Percentiles rank a stretch among this genome's conserved stretches.
These are phyloP conservation scores for Harrya chromipes DNA, from an alignment of 768 basidiomycete genomes.

Conservation along the genomic window DNA sequence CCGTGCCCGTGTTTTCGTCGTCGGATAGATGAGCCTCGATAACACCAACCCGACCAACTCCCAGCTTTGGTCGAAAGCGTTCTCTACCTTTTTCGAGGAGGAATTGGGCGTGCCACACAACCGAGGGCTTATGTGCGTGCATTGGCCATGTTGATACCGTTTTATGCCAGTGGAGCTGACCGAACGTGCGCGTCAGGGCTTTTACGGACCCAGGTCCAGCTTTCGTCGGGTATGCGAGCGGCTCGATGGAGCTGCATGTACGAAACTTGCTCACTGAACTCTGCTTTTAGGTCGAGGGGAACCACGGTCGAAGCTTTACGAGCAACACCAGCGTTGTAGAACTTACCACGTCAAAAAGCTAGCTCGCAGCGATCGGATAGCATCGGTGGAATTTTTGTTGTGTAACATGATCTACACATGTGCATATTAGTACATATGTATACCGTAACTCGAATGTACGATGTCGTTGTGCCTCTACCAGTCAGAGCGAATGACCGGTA, in stretches of 20 bases:
- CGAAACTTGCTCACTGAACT: not conserved
- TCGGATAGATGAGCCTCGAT: conserved; percentile 50
- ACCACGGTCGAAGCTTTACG: conserved; percentile 11
- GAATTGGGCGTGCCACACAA: conserved; percentile 48
- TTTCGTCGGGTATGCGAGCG: conserved; percentile 21
- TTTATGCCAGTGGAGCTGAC: not conserved
- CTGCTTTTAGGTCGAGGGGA: conserved; percentile 11
- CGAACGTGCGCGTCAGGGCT: conserved; percentile 9
- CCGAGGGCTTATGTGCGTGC: conserved; percentile 57
- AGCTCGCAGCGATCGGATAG: too few species aligned
- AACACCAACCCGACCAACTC: conserved; percentile 48
- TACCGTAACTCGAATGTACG: not conserved
- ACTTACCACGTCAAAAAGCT: too few species aligned
- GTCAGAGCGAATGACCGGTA: too few species aligned
- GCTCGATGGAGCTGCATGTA: not conserved
- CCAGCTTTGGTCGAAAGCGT: conserved; percentile 50
- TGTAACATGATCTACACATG: not conserved
- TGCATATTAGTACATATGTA: not conserved
- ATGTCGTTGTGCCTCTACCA: not conserved
- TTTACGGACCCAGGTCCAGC: conserved; percentile 27
- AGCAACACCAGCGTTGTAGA: not conserved
- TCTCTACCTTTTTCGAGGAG: conserved; percentile 53
- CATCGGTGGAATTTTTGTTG: not conserved
- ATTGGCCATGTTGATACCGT: not conserved
- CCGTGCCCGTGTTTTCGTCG: too few species aligned